phyloP scores from a whole-genome alignment of 257 asterid genomes.

The Paraleonurus japonicus region DNA sequence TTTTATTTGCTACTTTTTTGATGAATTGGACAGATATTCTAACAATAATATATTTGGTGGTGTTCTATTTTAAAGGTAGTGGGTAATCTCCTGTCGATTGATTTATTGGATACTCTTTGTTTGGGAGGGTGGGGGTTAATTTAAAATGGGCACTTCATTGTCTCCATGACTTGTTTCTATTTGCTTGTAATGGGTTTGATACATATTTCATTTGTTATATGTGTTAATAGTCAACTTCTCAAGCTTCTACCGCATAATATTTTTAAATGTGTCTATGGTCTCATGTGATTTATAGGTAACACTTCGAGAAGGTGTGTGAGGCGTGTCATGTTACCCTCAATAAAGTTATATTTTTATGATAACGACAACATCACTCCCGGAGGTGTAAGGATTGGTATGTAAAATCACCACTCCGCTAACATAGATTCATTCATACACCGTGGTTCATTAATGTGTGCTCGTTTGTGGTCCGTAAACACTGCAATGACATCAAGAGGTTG shows the following conservation, averaged over 20 bases:
- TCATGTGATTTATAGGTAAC: conserved; percentile 46
- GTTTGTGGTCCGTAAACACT: conserved; percentile 54
- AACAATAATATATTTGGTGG: not conserved
- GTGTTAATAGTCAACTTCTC: not conserved
- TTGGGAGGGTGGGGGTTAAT: no score
- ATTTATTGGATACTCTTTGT: not conserved
- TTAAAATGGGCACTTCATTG: not conserved
- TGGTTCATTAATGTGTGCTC: not conserved
- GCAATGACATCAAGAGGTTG: conserved; percentile 94
- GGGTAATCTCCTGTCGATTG: no score
- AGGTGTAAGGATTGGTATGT: conserved; percentile 80
- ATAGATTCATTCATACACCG: not conserved
- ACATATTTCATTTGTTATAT: not conserved
- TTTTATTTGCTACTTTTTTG: not conserved
- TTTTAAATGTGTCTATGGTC: not conserved
- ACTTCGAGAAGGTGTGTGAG: conserved; percentile 81
- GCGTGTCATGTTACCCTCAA: conserved; percentile 74
- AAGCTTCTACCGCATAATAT: not conserved
- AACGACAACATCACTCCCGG: conserved; percentile 72
- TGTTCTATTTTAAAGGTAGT: no score
- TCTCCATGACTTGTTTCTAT: not conserved
- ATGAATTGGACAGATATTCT: not conserved
- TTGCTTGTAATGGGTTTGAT: not conserved
- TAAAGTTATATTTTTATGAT: conserved; percentile 73
- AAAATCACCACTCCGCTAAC: not conserved